phyloP scores from a whole-genome alignment of 1,284 basidiomycete species.

The Paramarasmius palmivorus region DNA sequence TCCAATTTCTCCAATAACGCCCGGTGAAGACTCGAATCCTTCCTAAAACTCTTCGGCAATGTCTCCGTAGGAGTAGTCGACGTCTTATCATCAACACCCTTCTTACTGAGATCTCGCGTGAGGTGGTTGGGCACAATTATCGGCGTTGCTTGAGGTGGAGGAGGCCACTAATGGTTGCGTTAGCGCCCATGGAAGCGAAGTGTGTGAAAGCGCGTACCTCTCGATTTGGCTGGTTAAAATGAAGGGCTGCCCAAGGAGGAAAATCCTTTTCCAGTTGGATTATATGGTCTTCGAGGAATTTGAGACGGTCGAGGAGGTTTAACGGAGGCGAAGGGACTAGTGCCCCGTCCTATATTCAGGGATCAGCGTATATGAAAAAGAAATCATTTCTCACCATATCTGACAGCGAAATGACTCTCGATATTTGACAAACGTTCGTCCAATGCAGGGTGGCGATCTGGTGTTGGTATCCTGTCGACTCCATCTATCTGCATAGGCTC shows the following conservation, averaged over 20 bases:
- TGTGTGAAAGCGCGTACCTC: slow-evolving; percentile 56
- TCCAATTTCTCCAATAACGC: slow-evolving; percentile 75
- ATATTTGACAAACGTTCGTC: slow-evolving; percentile 63
- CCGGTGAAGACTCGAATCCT: slow-evolving; percentile 63
- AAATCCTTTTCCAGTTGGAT: slow-evolving; percentile 74
- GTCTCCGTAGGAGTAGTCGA: slow-evolving; percentile 15
- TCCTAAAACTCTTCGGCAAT: slow-evolving; percentile 38
- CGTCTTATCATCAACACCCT: slow-evolving; percentile 6
- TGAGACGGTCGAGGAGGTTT: slow-evolving; percentile 61
- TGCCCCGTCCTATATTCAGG: neutral
- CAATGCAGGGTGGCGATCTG: slow-evolving; percentile 54
- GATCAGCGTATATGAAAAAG: neutral
- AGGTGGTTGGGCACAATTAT: slow-evolving; percentile 71
- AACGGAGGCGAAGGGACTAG: slow-evolving; percentile 70
- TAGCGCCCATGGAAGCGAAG: neutral
- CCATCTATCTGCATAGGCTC: slow-evolving; percentile 26
- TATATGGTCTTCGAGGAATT: slow-evolving; percentile 74
- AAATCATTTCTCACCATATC: slow-evolving; percentile 55
- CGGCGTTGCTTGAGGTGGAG: slow-evolving; percentile 71
- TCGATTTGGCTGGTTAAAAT: slow-evolving; percentile 79
- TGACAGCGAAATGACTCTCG: slow-evolving; percentile 68
- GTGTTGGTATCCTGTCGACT: slow-evolving; percentile 31
- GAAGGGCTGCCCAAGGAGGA: slow-evolving; percentile 80
- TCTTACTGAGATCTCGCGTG: slow-evolving; percentile 12
- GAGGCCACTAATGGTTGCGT: slow-evolving; percentile 61